A percentile compares a stretch with the other conserved stretches of the same genome.
Conservation (phyloP, 2,329 filamentous ascomycete species). For the Keithomyces neogunnii region DNA sequence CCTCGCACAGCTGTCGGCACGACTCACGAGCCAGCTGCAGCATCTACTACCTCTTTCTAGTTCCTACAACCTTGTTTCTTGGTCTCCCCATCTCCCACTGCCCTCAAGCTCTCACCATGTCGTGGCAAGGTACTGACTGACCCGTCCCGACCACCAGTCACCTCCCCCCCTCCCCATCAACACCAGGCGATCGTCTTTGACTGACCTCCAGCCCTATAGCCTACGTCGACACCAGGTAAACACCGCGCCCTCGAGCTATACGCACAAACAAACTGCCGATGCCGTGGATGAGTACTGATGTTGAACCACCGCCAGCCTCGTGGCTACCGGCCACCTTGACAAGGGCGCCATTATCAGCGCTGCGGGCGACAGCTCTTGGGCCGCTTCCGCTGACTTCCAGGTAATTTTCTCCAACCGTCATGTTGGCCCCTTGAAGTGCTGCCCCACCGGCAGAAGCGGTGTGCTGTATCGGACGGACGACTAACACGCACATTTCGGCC, state of each 20-base stretch:
- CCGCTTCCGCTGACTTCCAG: slow-evolving; percentile 58
- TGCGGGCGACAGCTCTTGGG: slow-evolving; percentile 77
- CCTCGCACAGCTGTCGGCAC: background rate
- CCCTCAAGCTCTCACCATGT: slow-evolving; percentile 42
- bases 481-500: background rate
- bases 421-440: background rate
- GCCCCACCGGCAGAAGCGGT: background rate
- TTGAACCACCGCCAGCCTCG: slow-evolving; percentile 50
- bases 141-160: slow-evolving; percentile 15
- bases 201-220: slow-evolving; percentile 25
- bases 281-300: slow-evolving; percentile 11
- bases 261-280: background rate
- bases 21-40: background rate
- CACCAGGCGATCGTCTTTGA: slow-evolving; percentile 1
- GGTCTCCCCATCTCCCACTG: slow-evolving; percentile 1
- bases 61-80: slow-evolving; percentile 1
- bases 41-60: slow-evolving; percentile 3
- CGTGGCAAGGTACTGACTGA: slow-evolving; percentile 58
- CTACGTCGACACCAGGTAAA: slow-evolving; percentile 44
- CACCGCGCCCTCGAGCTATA: background rate
- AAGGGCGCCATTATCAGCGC: slow-evolving; percentile 77
- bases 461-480: background rate
- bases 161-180: slow-evolving; percentile 11
- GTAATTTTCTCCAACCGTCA: slow-evolving; percentile 40
- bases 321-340: slow-evolving; percentile 71